These are phyloP conservation scores for Rostrohypoxylon terebratum DNA, from an alignment of 495 filamentous ascomycete species.

Conservation along the genomic window DNA sequence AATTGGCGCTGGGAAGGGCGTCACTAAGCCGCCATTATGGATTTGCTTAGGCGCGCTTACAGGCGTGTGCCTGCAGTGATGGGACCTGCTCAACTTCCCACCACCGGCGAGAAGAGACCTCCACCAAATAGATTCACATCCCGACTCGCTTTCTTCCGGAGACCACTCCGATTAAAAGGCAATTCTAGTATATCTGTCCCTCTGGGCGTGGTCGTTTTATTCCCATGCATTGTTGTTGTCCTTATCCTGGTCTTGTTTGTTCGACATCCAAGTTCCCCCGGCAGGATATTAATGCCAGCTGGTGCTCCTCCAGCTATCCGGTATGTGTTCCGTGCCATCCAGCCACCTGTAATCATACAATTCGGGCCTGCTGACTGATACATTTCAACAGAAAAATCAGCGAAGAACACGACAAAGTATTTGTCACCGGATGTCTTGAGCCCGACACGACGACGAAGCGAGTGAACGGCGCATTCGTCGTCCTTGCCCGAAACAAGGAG, in stretches of 20 bases:
- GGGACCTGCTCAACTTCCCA: conserved; percentile 55
- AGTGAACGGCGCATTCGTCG: conserved; percentile 95
- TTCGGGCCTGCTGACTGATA: conserved; percentile 2
- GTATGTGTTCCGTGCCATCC: conserved; percentile 61
- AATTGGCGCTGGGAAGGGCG: conserved; percentile 21
- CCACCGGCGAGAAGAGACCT: conserved; percentile 59
- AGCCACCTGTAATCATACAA: background rate
- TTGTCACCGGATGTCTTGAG: conserved; percentile 87
- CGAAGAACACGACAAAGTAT: conserved; percentile 96
- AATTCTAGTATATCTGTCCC: conserved; percentile 96
- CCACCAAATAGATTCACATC: conserved; percentile 54
- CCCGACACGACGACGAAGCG: conserved; percentile 71
- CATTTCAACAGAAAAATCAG: conserved; percentile 82
- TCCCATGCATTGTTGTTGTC: conserved; percentile 91
- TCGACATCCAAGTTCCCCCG: conserved; percentile 85
- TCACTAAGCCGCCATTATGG: conserved; percentile 56
- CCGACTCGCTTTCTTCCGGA: conserved; percentile 83
- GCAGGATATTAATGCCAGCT: conserved; percentile 86
- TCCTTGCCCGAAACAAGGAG: conserved; percentile 96
- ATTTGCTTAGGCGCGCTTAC: conserved; percentile 65
- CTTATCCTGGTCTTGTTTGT: conserved; percentile 92
- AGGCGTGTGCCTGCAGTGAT: conserved; percentile 59
- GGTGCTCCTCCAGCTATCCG: conserved; percentile 92
- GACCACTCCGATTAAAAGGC: conserved; percentile 90
- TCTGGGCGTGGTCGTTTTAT: conserved; percentile 90